Percentiles rank a stretch among this genome's conserved stretches.
phyloP scores from a whole-genome alignment of 148 eudicot genomes.

The Dianthus caryophyllus region DNA sequence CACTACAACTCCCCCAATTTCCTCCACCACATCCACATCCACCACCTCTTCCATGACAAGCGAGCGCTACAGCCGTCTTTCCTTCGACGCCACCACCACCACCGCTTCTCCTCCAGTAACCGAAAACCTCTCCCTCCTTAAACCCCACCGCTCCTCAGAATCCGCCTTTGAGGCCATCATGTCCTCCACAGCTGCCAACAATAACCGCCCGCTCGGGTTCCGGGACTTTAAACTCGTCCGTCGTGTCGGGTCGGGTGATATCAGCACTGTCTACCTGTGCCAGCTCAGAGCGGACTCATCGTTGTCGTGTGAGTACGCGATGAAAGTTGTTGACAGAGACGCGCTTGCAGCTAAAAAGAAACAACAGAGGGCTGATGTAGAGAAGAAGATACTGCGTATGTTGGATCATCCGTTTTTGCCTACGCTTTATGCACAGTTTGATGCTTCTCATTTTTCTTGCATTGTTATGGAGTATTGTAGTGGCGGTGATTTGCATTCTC shows the following conservation, averaged over 20 bases:
- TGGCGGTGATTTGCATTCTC: slow-evolving; percentile 82
- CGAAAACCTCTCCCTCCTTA: slow-evolving; percentile 33
- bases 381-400: slow-evolving; percentile 52
- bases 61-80: slow-evolving; percentile 37
- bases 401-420: slow-evolving; percentile 85
- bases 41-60: slow-evolving; percentile 8
- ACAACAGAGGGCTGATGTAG: slow-evolving; percentile 62
- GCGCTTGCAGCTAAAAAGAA: slow-evolving; percentile 53
- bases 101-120: slow-evolving; percentile 28
- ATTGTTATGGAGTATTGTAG: slow-evolving; percentile 85
- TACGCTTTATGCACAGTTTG: slow-evolving; percentile 63
- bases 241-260: slow-evolving; percentile 78
- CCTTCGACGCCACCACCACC: slow-evolving; percentile 31
- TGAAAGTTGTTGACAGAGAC: slow-evolving; percentile 79
- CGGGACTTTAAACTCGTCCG: slow-evolving; percentile 54
- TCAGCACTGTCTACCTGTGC: slow-evolving; percentile 74
- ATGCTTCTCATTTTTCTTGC: slow-evolving; percentile 67
- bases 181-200: slow-evolving; percentile 24
- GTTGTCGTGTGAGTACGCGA: slow-evolving; percentile 42
- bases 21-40: slow-evolving; percentile 1
- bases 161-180: slow-evolving; percentile 63
- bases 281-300: slow-evolving; percentile 33
- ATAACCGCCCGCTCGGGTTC: slow-evolving; percentile 31
- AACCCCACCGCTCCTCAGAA: slow-evolving; percentile 88
- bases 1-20: not conserved